Conservation (phyloP, 371 early-diverging fungal genomes). For the Zychaea mexicana region DNA sequence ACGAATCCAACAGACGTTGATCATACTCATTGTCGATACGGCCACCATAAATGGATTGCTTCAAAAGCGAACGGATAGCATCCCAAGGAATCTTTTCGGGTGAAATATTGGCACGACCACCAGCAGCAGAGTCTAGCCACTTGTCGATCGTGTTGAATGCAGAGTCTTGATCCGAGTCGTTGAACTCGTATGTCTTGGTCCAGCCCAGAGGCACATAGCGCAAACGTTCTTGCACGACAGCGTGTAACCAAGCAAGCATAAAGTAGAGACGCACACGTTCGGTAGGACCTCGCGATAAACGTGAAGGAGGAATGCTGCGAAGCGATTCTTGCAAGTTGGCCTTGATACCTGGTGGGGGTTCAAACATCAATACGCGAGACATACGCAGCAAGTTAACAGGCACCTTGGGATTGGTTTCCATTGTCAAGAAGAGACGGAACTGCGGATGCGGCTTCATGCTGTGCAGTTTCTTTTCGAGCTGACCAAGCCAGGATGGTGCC, state of each 20-base stretch:
- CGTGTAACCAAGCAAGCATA: constrained; percentile 96
- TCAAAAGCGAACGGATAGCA: constrained; percentile 85
- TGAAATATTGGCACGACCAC: constrained; percentile 86
- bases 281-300: constrained; percentile 71
- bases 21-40: constrained; percentile 94
- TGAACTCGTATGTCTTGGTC: constrained; percentile 97
- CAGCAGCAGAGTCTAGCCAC: constrained; percentile 86
- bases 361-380: constrained; percentile 93
- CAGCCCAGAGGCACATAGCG: constrained; percentile 97
- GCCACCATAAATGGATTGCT: constrained; percentile 94
- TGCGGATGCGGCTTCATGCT: constrained; percentile 79
- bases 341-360: constrained; percentile 95
- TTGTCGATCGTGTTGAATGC: constrained; percentile 87
- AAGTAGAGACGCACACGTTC: constrained; percentile 93
- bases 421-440: constrained; percentile 96
- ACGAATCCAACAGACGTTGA: constrained; percentile 85
- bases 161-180: constrained; percentile 95
- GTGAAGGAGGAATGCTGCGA: constrained; percentile 61
- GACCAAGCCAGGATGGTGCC: constrained; percentile 91
- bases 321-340: constrained; percentile 92
- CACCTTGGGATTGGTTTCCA: constrained; percentile 97
- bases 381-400: constrained; percentile 90
- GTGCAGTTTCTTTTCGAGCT: constrained; percentile 93
- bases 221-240: constrained; percentile 92
- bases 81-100: constrained; percentile 97